Conservation (phyloP, 2,329 filamentous ascomycete genomes). For the Cytospora piceicola region DNA sequence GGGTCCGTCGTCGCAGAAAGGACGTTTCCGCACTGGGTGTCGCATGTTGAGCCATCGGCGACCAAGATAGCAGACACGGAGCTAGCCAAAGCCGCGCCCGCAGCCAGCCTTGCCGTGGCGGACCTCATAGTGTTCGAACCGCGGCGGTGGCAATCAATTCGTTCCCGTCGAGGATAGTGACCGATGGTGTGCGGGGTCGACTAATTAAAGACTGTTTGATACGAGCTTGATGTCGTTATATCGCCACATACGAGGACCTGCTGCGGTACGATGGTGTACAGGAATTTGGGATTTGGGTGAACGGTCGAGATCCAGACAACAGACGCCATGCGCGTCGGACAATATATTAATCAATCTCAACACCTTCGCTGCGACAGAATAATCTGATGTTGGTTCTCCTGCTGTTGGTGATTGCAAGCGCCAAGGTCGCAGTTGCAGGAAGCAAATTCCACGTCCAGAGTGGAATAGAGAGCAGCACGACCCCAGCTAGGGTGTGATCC, state of each 20-base stretch:
- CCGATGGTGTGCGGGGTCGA: conserved; percentile 23
- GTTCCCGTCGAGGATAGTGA: neutral
- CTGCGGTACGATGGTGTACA: conserved; percentile 24
- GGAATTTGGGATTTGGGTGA: conserved; percentile 1
- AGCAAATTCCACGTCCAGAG: conserved; percentile 3
- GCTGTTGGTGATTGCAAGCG: conserved; percentile 28
- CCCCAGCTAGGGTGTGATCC: conserved; percentile 18
- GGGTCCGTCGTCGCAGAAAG: conserved; percentile 48
- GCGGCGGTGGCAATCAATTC: conserved; percentile 4
- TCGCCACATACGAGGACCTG: conserved; percentile 18
- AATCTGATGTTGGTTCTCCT: conserved; percentile 5
- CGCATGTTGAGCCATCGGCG: conserved; percentile 53
- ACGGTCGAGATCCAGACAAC: conserved; percentile 4
- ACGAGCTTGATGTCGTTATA: conserved; percentile 15
- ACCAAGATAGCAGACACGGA: conserved; percentile 46
- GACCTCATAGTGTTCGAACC: conserved; percentile 25
- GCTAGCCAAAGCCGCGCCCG: conserved; percentile 31
- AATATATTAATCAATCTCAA: conserved; percentile 24
- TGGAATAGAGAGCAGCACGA: neutral
- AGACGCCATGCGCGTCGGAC: conserved; percentile 20
- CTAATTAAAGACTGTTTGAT: conserved; percentile 5
- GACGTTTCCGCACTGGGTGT: conserved; percentile 57
- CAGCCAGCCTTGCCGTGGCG: conserved; percentile 24
- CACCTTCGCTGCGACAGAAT: neutral
- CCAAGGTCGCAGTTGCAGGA: conserved; percentile 6